phyloP scores from a whole-genome alignment of 768 basidiomycete species.

The Mycena polygramma region DNA sequence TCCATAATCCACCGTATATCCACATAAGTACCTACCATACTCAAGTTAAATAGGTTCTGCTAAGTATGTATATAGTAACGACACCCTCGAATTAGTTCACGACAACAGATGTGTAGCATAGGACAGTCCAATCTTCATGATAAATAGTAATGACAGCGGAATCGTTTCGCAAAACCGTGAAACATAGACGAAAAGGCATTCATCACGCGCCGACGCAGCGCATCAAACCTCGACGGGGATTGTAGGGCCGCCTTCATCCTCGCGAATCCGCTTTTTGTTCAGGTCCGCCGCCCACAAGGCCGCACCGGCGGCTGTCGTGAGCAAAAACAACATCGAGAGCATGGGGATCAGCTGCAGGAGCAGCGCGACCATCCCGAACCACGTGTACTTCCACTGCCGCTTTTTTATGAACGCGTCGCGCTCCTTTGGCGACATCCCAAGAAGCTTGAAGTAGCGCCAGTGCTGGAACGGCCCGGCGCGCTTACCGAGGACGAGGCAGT shows the following conservation, averaged over 20 bases:
- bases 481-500: constrained; percentile 36
- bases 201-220: background rate
- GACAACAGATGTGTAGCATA: too few relatives aligned
- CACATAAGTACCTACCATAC: too few relatives aligned
- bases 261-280: constrained; percentile 24
- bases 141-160: constrained; percentile 15
- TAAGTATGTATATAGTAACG: too few relatives aligned
- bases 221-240: constrained; percentile 30
- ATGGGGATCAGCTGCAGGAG: constrained; percentile 34
- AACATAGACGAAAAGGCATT: background rate
- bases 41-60: too few relatives aligned
- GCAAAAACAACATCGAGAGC: constrained; percentile 31
- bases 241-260: constrained; percentile 25
- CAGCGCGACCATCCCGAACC: constrained; percentile 37
- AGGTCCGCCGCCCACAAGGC: constrained; percentile 37
- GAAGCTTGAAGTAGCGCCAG: constrained; percentile 38
- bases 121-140: background rate
- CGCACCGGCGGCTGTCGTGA: constrained; percentile 36
- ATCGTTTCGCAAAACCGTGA: background rate
- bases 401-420: constrained; percentile 18
- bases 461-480: constrained; percentile 37
- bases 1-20: too few relatives aligned
- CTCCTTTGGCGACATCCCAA: constrained; percentile 14
- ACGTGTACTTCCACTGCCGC: constrained; percentile 38
- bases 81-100: too few relatives aligned